Percentiles rank a stretch among this genome's conserved stretches.
These are phyloP conservation scores for Dactylella cylindrospora DNA, from an alignment of 2,329 filamentous ascomycete species.

Conservation along the genomic window DNA sequence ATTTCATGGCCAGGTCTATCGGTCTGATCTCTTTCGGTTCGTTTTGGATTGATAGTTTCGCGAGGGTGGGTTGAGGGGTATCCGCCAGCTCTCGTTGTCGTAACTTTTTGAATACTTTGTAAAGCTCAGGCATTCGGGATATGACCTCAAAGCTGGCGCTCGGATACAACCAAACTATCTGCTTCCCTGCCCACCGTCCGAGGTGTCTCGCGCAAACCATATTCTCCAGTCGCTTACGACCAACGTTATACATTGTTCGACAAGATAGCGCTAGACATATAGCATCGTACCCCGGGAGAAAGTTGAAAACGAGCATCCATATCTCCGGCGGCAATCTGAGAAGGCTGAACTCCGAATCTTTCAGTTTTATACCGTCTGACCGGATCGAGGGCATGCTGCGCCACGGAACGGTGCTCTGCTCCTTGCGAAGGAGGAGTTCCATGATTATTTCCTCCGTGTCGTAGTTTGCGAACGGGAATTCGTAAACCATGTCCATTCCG, in stretches of 20 bases:
- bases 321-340: conserved; percentile 11
- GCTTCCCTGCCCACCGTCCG: conserved; percentile 27
- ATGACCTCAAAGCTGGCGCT: conserved; percentile 13
- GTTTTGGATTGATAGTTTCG: no score
- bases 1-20: conserved; percentile 25
- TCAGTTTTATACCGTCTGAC: not conserved
- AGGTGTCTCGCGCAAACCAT: conserved; percentile 20
- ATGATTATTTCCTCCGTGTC: conserved; percentile 20
- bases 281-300: conserved; percentile 14
- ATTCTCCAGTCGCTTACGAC: conserved; percentile 7
- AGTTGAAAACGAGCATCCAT: conserved; percentile 9
- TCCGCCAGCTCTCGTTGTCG: not conserved
- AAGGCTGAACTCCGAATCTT: not conserved
- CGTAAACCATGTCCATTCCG: conserved; percentile 15
- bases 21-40: not conserved
- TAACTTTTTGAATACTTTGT: conserved; percentile 4
- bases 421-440: conserved; percentile 21
- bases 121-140: conserved; percentile 6
- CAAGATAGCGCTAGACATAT: conserved; percentile 27
- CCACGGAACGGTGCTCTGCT: conserved; percentile 27
- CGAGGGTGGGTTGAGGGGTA: not conserved
- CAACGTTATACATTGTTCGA: conserved; percentile 16
- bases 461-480: conserved; percentile 11
- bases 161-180: conserved; percentile 10
- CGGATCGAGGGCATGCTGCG: conserved; percentile 9